Conservation (phyloP, 1,284 basidiomycete genomes). For the Sporisorium exsertum region DNA sequence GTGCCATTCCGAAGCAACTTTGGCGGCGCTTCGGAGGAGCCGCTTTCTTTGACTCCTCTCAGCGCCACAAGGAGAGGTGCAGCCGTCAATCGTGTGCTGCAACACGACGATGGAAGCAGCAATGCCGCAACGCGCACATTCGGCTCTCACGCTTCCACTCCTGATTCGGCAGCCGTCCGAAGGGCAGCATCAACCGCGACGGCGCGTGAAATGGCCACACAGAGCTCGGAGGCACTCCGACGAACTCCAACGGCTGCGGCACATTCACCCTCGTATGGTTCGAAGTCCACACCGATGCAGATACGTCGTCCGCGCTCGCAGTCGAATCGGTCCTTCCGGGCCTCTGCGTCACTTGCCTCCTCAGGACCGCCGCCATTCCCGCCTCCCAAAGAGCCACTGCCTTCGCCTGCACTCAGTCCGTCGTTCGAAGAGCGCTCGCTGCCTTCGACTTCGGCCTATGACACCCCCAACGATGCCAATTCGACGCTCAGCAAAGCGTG, state of each 20-base stretch:
- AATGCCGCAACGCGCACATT: neutral
- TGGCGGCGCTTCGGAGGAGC: constrained; percentile 14
- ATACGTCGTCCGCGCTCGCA: constrained; percentile 25
- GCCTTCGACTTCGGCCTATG: constrained; percentile 25
- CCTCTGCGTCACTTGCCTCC: constrained; percentile 31
- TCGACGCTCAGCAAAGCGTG: constrained; percentile 11
- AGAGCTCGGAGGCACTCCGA: constrained; percentile 28
- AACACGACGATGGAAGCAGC: neutral
- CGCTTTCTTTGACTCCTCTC: constrained; percentile 42
- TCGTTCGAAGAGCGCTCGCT: constrained; percentile 33
- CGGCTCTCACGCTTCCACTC: constrained; percentile 6
- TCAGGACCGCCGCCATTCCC: constrained; percentile 45
- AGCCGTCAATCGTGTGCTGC: constrained; percentile 20
- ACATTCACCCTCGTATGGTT: constrained; percentile 10
- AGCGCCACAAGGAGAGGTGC: constrained; percentile 49
- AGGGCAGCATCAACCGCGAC: constrained; percentile 31
- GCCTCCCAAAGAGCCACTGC: constrained; percentile 47
- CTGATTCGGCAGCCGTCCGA: constrained; percentile 25
- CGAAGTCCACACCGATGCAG: constrained; percentile 24
- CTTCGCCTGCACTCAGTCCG: constrained; percentile 35
- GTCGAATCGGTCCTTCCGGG: constrained; percentile 36
- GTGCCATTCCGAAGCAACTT: constrained; percentile 10
- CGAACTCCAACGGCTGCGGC: constrained; percentile 26
- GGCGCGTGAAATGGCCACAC: constrained; percentile 7
- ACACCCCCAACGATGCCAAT: constrained; percentile 23